These are phyloP conservation scores for Glutinoglossum americanum DNA, from an alignment of 495 filamentous ascomycete genomes.

Conservation along the genomic window DNA sequence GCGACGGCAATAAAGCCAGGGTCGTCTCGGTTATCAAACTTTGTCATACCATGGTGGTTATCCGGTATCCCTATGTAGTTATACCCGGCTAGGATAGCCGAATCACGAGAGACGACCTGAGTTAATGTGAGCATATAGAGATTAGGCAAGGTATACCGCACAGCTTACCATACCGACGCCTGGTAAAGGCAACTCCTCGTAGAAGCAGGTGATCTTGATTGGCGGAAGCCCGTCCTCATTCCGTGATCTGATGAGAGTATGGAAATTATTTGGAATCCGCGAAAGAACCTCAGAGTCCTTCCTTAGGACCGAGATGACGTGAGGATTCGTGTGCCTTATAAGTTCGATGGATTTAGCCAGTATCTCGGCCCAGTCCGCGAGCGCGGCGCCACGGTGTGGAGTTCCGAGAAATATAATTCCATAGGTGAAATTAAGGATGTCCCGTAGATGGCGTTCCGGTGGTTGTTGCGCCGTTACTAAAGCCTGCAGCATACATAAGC, in stretches of 20 bases:
- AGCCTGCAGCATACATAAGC: constrained; percentile 14
- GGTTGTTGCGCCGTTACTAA: constrained; percentile 36
- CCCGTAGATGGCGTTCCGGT: constrained; percentile 45
- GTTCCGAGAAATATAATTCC: constrained; percentile 83
- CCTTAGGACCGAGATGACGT: constrained; percentile 5
- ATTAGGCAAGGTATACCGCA: neutral
- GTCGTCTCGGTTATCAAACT: neutral
- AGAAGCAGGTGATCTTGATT: constrained; percentile 19
- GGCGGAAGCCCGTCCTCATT: constrained; percentile 2
- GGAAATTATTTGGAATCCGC: constrained; percentile 19
- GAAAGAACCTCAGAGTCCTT: constrained; percentile 15
- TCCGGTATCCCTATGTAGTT: neutral
- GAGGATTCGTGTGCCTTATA: constrained; percentile 6
- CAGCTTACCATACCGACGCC: constrained; percentile 8
- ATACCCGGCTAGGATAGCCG: neutral
- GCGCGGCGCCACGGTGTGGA: constrained; percentile 55
- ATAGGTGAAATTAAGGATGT: constrained; percentile 62
- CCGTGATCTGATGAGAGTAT: constrained; percentile 11
- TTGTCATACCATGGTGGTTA: neutral
- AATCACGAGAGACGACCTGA: neutral
- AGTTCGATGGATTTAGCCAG: constrained; percentile 16
- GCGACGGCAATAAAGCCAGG: neutral
- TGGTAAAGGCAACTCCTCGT: constrained; percentile 10
- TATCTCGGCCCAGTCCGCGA: constrained; percentile 15
- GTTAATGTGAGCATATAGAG: neutral